Evolutionary conservation across 352 stramenopile species (phyloP), one percentile per base, ranked within the genome.

Genomic region (Phytopythium boreale): DNA sequence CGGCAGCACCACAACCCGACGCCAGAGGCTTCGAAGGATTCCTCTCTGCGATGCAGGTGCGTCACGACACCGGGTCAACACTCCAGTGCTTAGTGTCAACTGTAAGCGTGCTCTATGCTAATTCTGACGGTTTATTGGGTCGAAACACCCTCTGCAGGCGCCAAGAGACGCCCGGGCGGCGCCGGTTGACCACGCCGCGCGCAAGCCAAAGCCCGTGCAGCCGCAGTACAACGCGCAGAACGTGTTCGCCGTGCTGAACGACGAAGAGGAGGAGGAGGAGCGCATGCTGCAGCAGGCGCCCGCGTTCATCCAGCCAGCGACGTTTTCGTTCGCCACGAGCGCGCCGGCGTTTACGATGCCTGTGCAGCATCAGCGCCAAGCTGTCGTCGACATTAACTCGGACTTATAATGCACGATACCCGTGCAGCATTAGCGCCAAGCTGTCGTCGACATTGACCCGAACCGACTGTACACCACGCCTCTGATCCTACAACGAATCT

Each of bases 231-330:
- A 62, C 4, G 63, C 50, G 20, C 76, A 63, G 55, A 93, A 93
- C 55, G 78, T 88, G 1, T 93, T 89, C 65, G 68, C 80, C 15
- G 68, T 90, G 34, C 69, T 93, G 26, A 69, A 90, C 46, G 62
- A 85, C 17, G 82, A 75, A n/a, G n/a, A n/a, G 11, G 76, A 87
- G 11, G 75, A 84, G 31, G 63, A 80, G 39, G 59, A 63, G 15
- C 69, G 69, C 10, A 43, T 62, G 49, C 47, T 52, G 6, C 11
- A 61, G 56, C 36, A 64, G 66, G 31, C 47, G 17, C 46, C 80
- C 11, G 64, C 63, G 47, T 84, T 90, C 61, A 68, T 93, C 59
- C 82, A 85, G 63, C 80, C 84, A 15, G 82, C 84, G 31, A 93
- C 84, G 9, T 93, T 93, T 59, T 79, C 66, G n/a, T 88, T 93